Conservation (phyloP, 495 filamentous ascomycete species). For the Daldinia decipiens region DNA sequence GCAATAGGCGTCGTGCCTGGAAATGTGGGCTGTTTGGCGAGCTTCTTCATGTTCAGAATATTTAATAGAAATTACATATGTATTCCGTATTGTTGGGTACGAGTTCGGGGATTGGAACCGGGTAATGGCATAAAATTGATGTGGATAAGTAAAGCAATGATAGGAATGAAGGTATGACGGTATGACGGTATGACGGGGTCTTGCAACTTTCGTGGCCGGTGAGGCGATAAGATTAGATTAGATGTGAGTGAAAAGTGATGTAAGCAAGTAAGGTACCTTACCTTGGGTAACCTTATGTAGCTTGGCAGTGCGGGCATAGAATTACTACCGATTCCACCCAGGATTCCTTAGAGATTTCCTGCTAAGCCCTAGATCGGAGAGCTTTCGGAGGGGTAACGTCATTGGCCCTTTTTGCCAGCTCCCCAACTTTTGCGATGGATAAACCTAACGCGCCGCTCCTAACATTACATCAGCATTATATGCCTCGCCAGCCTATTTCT, state of each 20-base stretch:
- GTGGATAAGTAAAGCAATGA: neutral
- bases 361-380: slow-evolving; percentile 17
- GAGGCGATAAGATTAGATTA: slow-evolving; percentile 15
- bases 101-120: neutral
- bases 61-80: neutral
- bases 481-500: slow-evolving; percentile 28
- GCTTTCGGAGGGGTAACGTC: slow-evolving; percentile 27
- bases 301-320: slow-evolving; percentile 12
- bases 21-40: slow-evolving; percentile 45
- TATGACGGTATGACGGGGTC: slow-evolving; percentile 4
- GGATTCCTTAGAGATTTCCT: slow-evolving; percentile 1
- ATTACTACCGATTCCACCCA: slow-evolving; percentile 24
- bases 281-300: neutral
- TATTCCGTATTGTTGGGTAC: neutral
- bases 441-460: slow-evolving; percentile 15
- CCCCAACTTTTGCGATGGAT: slow-evolving; percentile 21
- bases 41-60: slow-evolving; percentile 24
- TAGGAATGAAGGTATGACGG: neutral
- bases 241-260: neutral
- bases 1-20: slow-evolving; percentile 10
- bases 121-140: neutral
- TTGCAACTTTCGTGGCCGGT: neutral
- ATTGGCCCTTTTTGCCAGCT: slow-evolving; percentile 8
- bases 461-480: slow-evolving; percentile 42
- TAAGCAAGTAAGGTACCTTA: neutral